Percentiles rank a stretch among this genome's conserved stretches.
Conservation (phyloP, 495 filamentous ascomycete genomes). For the Bacidia rubella region DNA sequence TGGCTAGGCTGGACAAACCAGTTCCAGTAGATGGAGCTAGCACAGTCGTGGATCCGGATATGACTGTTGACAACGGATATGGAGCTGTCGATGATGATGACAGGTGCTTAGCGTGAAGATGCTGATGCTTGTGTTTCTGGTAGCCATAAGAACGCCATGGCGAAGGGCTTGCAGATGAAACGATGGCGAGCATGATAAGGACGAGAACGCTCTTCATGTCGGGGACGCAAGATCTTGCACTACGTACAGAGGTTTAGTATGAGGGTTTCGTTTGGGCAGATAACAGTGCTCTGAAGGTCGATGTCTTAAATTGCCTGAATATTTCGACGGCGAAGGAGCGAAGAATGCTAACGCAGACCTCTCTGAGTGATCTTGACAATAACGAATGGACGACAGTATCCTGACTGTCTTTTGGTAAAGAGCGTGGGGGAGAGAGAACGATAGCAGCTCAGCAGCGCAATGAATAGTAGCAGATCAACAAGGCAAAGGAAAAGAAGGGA, state of each 20-base stretch:
- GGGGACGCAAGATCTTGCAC: neutral
- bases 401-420: slow-evolving; percentile 5
- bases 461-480: neutral
- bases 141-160: slow-evolving; percentile 2
- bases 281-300: neutral
- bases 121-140: slow-evolving; percentile 1
- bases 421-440: neutral
- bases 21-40: neutral
- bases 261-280: too few relatives aligned
- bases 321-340: neutral
- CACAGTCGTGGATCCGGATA: neutral
- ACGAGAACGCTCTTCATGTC: neutral
- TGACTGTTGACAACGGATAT: neutral
- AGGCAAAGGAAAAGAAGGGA: neutral
- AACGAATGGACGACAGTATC: slow-evolving; percentile 8
- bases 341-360: neutral
- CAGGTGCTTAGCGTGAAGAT: neutral
- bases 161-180: slow-evolving; percentile 1
- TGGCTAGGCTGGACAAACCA: neutral
- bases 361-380: neutral
- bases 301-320: neutral
- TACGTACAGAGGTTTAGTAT: too few relatives aligned
- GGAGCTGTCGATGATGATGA: neutral
- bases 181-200: neutral
- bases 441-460: neutral